Evolutionary conservation across 768 basidiomycete species (phyloP), one percentile per base, ranked within the genome.

Genomic region (Tricholoma hemisulphureum): DNA sequence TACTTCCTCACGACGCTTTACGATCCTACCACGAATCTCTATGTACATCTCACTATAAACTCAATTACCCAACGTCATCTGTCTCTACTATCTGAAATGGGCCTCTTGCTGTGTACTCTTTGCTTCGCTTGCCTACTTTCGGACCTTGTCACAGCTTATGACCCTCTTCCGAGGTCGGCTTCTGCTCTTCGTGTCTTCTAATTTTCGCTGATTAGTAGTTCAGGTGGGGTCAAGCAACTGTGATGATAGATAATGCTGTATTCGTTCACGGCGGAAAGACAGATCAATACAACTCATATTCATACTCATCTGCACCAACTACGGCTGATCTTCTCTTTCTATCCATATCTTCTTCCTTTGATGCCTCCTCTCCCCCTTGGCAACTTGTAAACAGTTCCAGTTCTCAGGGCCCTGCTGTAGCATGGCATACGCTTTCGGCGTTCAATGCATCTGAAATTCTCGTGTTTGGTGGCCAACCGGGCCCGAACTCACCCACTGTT

Each of bases 161-260:
- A 71, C 23, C 61, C 65, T 46, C 46, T 41, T 43, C 61, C 72
- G 53, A 68, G 72, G 72, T 70, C 23, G 37, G 63, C 53, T 46
- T 11, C n/a, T 20, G 20, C 2, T 8, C 29, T 34, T n/a, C 16
- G 28, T 51, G 45, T 18, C 37, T 6, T 24, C 6, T 20, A 2
- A 21, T 28, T 14, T 3, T 4, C 51, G 35, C 20, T 48, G 51
- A 10, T 37, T 24, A 24, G 26, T 29, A 28, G 16, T 9, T 31
- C 59, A 95, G 94, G 77, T 96, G 94, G 94, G 94, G 87, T 26
- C 91, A 93, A 61, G 89, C 90, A 4, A 73, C 77, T 1, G 80
- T 84, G 18, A 65, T 88, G 41, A 69, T 88, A 21, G 76, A 81
- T 64, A 78, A 83, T 60, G 76, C 77, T 10, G 75, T 95, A 41